phyloP scores from a whole-genome alignment of 2,329 filamentous ascomycete species.

The Colletotrichum aenigma region DNA sequence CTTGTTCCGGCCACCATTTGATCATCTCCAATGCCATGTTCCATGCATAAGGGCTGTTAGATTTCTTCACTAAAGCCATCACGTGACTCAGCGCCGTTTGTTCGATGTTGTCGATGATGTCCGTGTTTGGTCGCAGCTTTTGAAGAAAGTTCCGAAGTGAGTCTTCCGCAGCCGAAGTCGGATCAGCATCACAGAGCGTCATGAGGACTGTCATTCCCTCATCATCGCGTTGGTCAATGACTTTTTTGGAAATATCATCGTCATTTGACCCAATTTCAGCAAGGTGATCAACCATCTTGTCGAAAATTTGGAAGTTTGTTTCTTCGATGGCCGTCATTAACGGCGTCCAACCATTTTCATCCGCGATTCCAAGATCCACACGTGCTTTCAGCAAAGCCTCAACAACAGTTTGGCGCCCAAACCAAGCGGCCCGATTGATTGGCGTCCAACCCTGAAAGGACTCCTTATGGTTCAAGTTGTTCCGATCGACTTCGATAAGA shows the following conservation, averaged over 20 bases:
- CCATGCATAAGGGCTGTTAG: no score
- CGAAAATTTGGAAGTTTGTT: rapidly evolving
- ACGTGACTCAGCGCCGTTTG: no score
- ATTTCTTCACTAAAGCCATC: no score
- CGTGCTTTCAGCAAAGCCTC: neutral
- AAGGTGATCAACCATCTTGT: neutral
- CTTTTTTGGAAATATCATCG: no score
- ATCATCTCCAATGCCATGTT: no score
- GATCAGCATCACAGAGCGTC: neutral
- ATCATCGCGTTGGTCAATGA: neutral
- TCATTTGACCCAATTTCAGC: no score
- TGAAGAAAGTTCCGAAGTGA: neutral
- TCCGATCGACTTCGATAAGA: neutral
- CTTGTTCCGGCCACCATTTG: no score
- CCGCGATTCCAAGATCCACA: neutral
- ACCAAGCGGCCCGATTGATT: neutral
- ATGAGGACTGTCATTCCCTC: neutral
- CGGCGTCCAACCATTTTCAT: neutral
- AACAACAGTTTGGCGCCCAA: neutral
- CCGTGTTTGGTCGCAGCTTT: no score
- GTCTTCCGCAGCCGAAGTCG: neutral
- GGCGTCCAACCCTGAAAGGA: neutral
- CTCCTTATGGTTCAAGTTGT: neutral
- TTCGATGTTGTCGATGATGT: neutral
- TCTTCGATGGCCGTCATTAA: neutral